These are phyloP conservation scores for Acrodontium crateriforme DNA, from an alignment of 2,329 filamentous ascomycete species.

Conservation along the genomic window DNA sequence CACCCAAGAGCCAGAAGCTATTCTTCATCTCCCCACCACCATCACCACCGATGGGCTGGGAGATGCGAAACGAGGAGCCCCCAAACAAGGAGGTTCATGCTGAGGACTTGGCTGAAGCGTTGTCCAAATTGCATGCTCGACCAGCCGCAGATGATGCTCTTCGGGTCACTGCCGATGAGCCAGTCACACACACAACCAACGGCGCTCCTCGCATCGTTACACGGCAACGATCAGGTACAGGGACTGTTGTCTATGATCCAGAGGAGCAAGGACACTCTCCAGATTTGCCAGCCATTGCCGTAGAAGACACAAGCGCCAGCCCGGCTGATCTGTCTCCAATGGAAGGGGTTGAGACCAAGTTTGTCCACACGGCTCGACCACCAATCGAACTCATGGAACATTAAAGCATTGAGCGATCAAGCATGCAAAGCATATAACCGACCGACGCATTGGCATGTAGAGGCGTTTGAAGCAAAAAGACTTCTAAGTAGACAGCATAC, in stretches of 20 bases:
- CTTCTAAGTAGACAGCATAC: too few relatives aligned
- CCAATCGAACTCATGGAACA: conserved; percentile 43
- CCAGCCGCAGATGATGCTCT: conserved; percentile 19
- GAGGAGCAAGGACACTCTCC: conserved; percentile 47
- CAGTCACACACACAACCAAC: conserved; percentile 4
- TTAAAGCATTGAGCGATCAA: too few relatives aligned
- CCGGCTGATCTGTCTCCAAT: conserved; percentile 36
- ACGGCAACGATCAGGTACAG: conserved; percentile 35
- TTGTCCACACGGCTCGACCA: conserved; percentile 40
- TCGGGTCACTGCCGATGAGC: conserved; percentile 3
- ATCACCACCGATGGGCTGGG: conserved; percentile 51
- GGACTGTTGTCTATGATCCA: conserved; percentile 49
- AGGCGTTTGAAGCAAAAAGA: too few relatives aligned
- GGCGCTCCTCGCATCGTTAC: conserved; percentile 9
- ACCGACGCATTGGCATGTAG: too few relatives aligned
- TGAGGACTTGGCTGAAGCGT: conserved; percentile 43
- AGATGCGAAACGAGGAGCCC: conserved; percentile 47
- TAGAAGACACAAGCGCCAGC: conserved; percentile 44
- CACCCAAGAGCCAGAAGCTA: conserved; percentile 45
- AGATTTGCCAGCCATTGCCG: conserved; percentile 47
- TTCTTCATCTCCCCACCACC: conserved; percentile 56
- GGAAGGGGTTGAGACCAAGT: conserved; percentile 30
- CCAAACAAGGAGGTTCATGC: conserved; percentile 54
- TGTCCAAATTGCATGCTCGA: conserved; percentile 38
- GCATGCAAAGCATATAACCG: too few relatives aligned